Evolutionary conservation across 257 asterid genomes (phyloP).

Genomic region (Solanum acaule): DNA sequence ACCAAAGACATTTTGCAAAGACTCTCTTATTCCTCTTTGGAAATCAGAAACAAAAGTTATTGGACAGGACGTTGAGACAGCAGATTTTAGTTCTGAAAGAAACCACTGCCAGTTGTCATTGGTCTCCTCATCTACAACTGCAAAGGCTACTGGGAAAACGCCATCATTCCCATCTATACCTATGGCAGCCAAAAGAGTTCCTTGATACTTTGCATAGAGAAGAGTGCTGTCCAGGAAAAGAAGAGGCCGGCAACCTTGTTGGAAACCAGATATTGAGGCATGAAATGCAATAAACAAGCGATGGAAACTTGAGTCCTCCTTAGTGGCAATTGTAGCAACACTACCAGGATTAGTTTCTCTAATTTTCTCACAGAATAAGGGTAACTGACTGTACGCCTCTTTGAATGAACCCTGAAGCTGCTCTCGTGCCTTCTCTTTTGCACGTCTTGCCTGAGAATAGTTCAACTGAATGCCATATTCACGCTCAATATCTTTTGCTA

Average conservation of each 20-base stretch:
- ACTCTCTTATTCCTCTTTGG: slow-evolving; percentile 78
- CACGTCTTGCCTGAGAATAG: slow-evolving; percentile 97
- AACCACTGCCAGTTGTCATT: slow-evolving; percentile 96
- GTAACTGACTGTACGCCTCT: slow-evolving; percentile 88
- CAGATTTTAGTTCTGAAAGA: slow-evolving; percentile 69
- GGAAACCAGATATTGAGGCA: slow-evolving; percentile 88
- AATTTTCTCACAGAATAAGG: slow-evolving; percentile 81
- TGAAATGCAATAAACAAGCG: slow-evolving; percentile 78
- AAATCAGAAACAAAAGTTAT: slow-evolving; percentile 86
- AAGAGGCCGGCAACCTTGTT: slow-evolving; percentile 77
- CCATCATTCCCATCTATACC: slow-evolving; percentile 95
- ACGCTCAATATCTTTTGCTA: slow-evolving; percentile 83
- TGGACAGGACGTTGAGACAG: slow-evolving; percentile 54
- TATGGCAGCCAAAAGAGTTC: slow-evolving; percentile 81
- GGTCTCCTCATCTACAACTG: slow-evolving; percentile 93
- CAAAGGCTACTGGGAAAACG: slow-evolving; percentile 84
- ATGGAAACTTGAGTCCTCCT: slow-evolving; percentile 91
- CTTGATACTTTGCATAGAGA: slow-evolving; percentile 93
- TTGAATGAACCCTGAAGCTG: slow-evolving; percentile 97
- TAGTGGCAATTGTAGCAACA: slow-evolving; percentile 65
- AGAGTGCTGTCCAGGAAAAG: slow-evolving; percentile 84
- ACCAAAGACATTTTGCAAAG: slow-evolving; percentile 64
- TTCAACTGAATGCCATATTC: slow-evolving; percentile 97
- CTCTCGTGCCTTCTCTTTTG: slow-evolving; percentile 95
- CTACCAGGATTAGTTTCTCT: slow-evolving; percentile 96